Conservation (phyloP, 1,284 basidiomycete genomes). For the Cryptococcus amylolentus region DNA sequence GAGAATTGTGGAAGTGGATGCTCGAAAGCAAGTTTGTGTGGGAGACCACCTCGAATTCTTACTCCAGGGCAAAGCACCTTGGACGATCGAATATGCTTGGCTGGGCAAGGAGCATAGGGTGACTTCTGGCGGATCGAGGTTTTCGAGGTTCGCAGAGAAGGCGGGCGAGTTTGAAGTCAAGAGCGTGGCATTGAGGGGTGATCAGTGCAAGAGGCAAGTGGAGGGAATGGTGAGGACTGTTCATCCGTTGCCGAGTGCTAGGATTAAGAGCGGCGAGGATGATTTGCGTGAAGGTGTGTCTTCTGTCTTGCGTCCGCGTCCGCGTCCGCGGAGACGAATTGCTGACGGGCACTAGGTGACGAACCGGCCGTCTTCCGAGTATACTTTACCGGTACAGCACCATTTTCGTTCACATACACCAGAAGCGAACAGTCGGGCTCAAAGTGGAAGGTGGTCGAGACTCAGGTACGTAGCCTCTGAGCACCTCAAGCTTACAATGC, state of each 20-base stretch:
- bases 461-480: constrained; percentile 54
- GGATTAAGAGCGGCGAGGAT: constrained; percentile 81
- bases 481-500: background rate
- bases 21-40: constrained; percentile 78
- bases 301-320: background rate
- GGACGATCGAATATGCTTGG: constrained; percentile 86
- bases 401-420: constrained; percentile 93
- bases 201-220: constrained; percentile 76
- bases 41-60: constrained; percentile 89
- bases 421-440: constrained; percentile 53
- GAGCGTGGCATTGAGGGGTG: constrained; percentile 85
- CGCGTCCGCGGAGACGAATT: too few relatives aligned
- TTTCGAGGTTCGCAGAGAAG: constrained; percentile 75
- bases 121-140: constrained; percentile 71
- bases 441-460: constrained; percentile 67
- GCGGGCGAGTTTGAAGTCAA: constrained; percentile 76
- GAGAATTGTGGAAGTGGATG: constrained; percentile 77
- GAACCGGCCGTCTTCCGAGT: constrained; percentile 86
- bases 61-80: constrained; percentile 91
- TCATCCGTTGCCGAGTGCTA: constrained; percentile 79
- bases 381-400: constrained; percentile 80
- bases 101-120: constrained; percentile 71
- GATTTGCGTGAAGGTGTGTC: constrained; percentile 73
- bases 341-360: constrained; percentile 57
- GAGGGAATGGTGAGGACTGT: constrained; percentile 72